Conservation (phyloP, 768 basidiomycete species). For the Lentinula detonsa region DNA sequence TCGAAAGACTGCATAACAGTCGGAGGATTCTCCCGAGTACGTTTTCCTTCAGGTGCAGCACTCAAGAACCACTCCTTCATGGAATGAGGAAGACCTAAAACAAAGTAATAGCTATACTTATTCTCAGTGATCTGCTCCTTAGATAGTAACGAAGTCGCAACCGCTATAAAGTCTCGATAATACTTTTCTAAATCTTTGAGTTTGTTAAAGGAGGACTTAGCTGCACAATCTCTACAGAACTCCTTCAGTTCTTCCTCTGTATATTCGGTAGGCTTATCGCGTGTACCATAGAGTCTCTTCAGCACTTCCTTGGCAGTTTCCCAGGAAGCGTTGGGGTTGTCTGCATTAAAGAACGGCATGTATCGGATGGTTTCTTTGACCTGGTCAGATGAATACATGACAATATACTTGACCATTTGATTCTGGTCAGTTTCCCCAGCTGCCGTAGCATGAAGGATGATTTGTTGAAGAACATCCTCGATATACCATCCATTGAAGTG, state of each 20-base stretch:
- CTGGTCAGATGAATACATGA: neutral
- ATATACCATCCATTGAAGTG: neutral
- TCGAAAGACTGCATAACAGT: conserved; percentile 1
- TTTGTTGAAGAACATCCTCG: neutral
- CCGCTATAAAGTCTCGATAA: neutral
- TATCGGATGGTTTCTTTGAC: neutral
- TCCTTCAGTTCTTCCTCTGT: conserved; percentile 6
- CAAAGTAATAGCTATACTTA: conserved; percentile 8
- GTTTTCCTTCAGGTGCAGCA: neutral
- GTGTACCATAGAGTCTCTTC: neutral
- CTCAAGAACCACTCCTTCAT: conserved; percentile 8
- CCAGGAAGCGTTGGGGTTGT: neutral
- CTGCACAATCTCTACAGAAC: conserved; percentile 1
- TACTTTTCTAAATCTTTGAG: conserved; percentile 7
- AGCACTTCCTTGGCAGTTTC: neutral
- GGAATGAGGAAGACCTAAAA: conserved; percentile 7
- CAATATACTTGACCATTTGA: conserved; percentile 1
- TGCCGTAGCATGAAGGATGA: neutral
- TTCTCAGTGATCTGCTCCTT: neutral
- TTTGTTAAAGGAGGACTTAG: conserved; percentile 2
- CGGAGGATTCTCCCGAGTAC: conserved; percentile 4
- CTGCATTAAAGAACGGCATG: neutral
- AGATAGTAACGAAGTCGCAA: conserved; percentile 9
- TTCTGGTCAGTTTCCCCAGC: neutral
- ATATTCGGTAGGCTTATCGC: neutral